A percentile compares a stretch with the other conserved stretches of the same genome.
phyloP scores from a whole-genome alignment of 257 asterid species.

The Haberlea rhodopensis region DNA sequence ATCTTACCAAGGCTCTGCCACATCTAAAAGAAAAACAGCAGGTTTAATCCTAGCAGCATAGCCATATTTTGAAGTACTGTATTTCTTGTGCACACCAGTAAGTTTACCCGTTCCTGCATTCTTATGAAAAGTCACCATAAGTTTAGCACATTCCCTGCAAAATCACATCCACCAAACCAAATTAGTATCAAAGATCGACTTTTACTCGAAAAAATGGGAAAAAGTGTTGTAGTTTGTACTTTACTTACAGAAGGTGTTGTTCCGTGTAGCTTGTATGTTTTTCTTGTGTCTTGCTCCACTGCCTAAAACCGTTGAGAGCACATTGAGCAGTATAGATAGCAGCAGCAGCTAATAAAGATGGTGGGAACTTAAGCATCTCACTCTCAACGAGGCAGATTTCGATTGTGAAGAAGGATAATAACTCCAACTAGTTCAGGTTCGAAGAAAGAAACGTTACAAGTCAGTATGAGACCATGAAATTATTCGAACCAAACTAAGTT shows the following conservation, averaged over 20 bases:
- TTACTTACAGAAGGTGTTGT: constrained; percentile 68
- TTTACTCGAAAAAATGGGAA: background rate
- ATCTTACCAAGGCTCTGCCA: background rate
- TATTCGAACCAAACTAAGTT: background rate
- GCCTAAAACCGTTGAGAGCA: constrained; percentile 44
- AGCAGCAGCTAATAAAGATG: constrained; percentile 86
- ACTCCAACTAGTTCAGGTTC: constrained; percentile 58
- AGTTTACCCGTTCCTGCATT: constrained; percentile 72
- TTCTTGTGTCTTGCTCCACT: constrained; percentile 73
- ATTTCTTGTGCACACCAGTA: constrained; percentile 72
- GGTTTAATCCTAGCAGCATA: constrained; percentile 63
- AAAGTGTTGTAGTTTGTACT: background rate
- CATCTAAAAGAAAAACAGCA: constrained; percentile 51
- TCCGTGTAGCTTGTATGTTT: constrained; percentile 52
- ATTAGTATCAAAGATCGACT: too few species aligned
- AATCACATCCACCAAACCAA: background rate
- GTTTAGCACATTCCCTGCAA: constrained; percentile 68
- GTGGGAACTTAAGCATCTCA: constrained; percentile 75
- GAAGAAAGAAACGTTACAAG: constrained; percentile 14
- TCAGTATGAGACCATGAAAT: constrained; percentile 1
- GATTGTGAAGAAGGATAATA: constrained; percentile 61
- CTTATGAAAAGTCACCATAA: constrained; percentile 63
- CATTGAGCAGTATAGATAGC: constrained; percentile 82
- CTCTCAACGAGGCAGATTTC: constrained; percentile 84
- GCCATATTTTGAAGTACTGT: constrained; percentile 66